Evolutionary conservation across 2,329 filamentous ascomycete species (phyloP).

Genomic region (Orbilia oligospora): DNA sequence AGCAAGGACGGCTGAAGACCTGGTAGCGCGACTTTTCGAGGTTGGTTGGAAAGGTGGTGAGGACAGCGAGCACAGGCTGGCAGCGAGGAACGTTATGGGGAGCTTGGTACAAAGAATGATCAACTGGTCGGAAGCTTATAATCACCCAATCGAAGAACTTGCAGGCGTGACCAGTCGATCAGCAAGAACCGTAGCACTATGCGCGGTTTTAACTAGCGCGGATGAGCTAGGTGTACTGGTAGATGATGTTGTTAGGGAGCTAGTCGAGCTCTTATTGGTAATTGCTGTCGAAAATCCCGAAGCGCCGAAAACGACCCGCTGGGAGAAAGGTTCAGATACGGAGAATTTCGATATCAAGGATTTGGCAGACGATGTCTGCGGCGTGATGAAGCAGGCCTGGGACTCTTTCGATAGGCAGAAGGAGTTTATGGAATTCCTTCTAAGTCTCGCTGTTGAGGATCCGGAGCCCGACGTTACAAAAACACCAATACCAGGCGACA

Average conservation of each 20-base stretch:
- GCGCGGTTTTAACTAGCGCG: slow-evolving; percentile 6
- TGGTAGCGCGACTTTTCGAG: slow-evolving; percentile 50
- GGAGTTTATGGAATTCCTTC: slow-evolving; percentile 31
- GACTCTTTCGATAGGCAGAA: slow-evolving; percentile 25
- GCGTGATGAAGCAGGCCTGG: slow-evolving; percentile 30
- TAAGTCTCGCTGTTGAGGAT: slow-evolving; percentile 36
- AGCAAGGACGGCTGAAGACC: slow-evolving; percentile 41
- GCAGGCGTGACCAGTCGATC: slow-evolving; percentile 50
- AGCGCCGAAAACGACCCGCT: background rate
- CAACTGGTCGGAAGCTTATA: slow-evolving; percentile 48
- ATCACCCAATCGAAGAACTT: slow-evolving; percentile 51
- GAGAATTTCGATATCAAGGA: slow-evolving; percentile 47
- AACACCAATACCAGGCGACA: slow-evolving; percentile 40
- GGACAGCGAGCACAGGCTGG: background rate
- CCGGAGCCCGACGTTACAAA: slow-evolving; percentile 26
- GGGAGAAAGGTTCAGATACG: background rate
- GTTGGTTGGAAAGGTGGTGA: slow-evolving; percentile 41
- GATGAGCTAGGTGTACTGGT: slow-evolving; percentile 17
- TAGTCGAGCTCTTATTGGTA: slow-evolving; percentile 48
- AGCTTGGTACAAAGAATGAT: slow-evolving; percentile 44
- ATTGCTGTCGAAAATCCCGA: slow-evolving; percentile 50
- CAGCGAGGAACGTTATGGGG: slow-evolving; percentile 21
- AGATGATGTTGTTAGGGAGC: slow-evolving; percentile 38
- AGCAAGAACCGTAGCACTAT: slow-evolving; percentile 47
- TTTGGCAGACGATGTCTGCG: slow-evolving; percentile 32